phyloP scores from a whole-genome alignment of 2,329 filamentous ascomycete genomes.

The Pseudocercospora musae region DNA sequence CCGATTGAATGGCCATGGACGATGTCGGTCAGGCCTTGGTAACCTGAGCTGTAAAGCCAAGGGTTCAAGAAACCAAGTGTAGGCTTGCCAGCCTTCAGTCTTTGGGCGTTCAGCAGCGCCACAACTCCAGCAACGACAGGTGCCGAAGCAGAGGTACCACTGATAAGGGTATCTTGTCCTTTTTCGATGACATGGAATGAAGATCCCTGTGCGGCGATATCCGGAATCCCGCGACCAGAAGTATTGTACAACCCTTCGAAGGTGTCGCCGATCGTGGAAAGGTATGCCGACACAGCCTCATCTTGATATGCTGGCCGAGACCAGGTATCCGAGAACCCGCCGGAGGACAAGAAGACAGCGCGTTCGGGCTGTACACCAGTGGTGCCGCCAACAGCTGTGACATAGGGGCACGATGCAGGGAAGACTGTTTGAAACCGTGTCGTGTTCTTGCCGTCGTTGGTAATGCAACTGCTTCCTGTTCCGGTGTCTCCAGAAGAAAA shows the following conservation, averaged over 20 bases:
- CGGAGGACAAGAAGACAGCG: constrained; percentile 41
- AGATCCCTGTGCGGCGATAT: constrained; percentile 53
- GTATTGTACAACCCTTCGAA: constrained; percentile 44
- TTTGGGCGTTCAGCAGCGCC: constrained; percentile 24
- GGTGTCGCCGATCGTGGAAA: constrained; percentile 37
- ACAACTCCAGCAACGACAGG: constrained; percentile 53
- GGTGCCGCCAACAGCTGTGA: constrained; percentile 47
- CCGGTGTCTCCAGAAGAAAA: constrained; percentile 61
- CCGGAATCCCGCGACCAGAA: constrained; percentile 43
- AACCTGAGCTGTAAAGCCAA: constrained; percentile 52
- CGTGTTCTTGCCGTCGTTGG: constrained; percentile 44
- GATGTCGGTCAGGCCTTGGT: constrained; percentile 50
- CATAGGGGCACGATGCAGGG: constrained; percentile 47
- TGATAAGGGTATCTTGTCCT: constrained; percentile 44
- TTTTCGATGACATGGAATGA: constrained; percentile 46
- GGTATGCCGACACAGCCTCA: constrained; percentile 39
- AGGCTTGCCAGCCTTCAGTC: constrained; percentile 42
- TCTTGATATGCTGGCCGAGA: constrained; percentile 44
- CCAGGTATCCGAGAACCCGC: constrained; percentile 45
- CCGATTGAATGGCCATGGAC: constrained; percentile 38
- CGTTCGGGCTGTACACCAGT: constrained; percentile 40
- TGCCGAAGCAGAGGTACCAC: constrained; percentile 54
- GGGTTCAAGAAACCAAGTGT: constrained; percentile 59
- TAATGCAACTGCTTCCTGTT: constrained; percentile 49
- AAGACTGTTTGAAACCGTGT: constrained; percentile 46